A percentile compares a stretch with the other conserved stretches of the same genome.
These are phyloP conservation scores for Arachis hypogaea DNA, from an alignment of 306 rosid species.

Conservation along the genomic window DNA sequence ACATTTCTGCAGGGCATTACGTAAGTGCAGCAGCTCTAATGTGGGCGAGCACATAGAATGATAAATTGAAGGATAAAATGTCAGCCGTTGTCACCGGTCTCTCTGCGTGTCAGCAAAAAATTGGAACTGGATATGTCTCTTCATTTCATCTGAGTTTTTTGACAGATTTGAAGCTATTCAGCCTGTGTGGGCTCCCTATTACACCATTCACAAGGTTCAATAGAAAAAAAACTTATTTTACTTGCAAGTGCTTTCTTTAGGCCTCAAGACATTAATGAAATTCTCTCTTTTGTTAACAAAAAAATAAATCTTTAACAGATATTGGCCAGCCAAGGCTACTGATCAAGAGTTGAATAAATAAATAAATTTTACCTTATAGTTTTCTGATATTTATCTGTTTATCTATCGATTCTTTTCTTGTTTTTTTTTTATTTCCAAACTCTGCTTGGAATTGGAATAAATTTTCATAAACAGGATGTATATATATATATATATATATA, in stretches of 20 bases:
- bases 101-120: constrained; percentile 69
- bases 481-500: not conserved
- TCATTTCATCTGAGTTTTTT: constrained; percentile 73
- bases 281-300: not conserved
- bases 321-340: constrained; percentile 51
- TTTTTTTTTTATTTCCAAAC: constrained; percentile 9
- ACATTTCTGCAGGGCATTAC: constrained; percentile 75
- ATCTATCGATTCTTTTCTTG: not conserved
- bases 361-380: constrained; percentile 11
- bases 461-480: not conserved
- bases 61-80: constrained; percentile 62
- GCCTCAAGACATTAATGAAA: not conserved
- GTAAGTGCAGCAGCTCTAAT: constrained; percentile 81
- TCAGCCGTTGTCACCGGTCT: constrained; percentile 56
- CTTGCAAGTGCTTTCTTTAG: constrained; percentile 17
- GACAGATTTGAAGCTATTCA: constrained; percentile 68
- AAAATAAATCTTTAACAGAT: constrained; percentile 54
- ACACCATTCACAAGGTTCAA: constrained; percentile 93
- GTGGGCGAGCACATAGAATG: constrained; percentile 87
- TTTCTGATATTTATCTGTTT: not conserved
- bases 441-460: not conserved
- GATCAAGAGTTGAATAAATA: constrained; percentile 53
- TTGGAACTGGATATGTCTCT: constrained; percentile 85
- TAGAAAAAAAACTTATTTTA: constrained; percentile 9
- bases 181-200: constrained; percentile 92